These are phyloP conservation scores for Colletotrichum somersetense DNA, from an alignment of 2,329 filamentous ascomycete genomes.

Conservation along the genomic window DNA sequence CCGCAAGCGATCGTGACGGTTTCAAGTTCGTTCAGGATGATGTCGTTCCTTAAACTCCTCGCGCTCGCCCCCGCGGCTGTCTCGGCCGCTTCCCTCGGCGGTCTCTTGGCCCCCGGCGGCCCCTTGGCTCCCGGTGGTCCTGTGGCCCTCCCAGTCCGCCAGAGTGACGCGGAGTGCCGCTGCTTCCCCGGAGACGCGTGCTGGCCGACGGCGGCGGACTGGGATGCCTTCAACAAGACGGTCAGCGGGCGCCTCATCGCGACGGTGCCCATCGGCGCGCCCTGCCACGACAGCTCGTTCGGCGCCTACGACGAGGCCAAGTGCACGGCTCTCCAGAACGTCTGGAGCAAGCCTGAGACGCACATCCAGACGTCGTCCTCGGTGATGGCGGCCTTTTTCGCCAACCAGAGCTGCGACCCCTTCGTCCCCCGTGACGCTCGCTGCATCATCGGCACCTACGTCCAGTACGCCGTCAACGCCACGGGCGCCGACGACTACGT, in stretches of 20 bases:
- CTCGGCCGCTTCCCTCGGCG: constrained; percentile 29
- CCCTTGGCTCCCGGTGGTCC: background rate
- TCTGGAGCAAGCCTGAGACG: constrained; percentile 59
- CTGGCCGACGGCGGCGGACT: constrained; percentile 63
- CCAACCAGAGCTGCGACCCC: constrained; percentile 57
- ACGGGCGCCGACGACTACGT: constrained; percentile 31
- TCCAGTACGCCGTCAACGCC: constrained; percentile 40
- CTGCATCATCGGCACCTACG: constrained; percentile 36
- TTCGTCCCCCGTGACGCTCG: constrained; percentile 44
- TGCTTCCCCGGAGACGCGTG: constrained; percentile 64
- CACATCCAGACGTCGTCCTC: constrained; percentile 59
- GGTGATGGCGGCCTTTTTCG: constrained; percentile 54
- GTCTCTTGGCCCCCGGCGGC: constrained; percentile 7
- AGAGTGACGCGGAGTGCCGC: constrained; percentile 51
- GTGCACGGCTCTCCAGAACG: constrained; percentile 57
- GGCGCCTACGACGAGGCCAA: constrained; percentile 60
- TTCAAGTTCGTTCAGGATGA: constrained; percentile 23
- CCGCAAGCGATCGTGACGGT: constrained; percentile 9
- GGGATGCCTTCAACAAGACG: constrained; percentile 63
- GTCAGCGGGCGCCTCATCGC: constrained; percentile 63
- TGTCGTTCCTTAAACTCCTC: constrained; percentile 35
- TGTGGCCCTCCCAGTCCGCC: background rate
- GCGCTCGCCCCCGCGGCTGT: constrained; percentile 32
- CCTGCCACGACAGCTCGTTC: constrained; percentile 64
- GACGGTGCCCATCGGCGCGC: constrained; percentile 62